These are phyloP conservation scores for Parathielavia hyrcaniae DNA, from an alignment of 495 filamentous ascomycete species.

Conservation along the genomic window DNA sequence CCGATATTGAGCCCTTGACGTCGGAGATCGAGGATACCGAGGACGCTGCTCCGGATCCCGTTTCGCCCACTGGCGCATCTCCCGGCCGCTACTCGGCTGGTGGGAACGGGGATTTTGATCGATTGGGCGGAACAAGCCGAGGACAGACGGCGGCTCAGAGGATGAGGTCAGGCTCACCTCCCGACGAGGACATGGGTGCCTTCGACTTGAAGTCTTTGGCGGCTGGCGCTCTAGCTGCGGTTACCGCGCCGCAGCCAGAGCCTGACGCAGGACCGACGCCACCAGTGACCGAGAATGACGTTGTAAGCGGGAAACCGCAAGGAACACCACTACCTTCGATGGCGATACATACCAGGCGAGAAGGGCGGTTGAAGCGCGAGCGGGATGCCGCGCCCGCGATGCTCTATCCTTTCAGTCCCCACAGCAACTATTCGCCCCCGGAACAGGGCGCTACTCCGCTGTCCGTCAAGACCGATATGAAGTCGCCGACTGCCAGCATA, in stretches of 20 bases:
- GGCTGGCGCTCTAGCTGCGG: constrained; percentile 32
- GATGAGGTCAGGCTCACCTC: constrained; percentile 13
- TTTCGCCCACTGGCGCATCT: constrained; percentile 10
- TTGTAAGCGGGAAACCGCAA: constrained; percentile 21
- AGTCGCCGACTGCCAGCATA: constrained; percentile 29
- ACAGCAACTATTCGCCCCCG: constrained; percentile 26
- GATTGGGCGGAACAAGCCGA: constrained; percentile 13
- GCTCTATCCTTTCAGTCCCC: constrained; percentile 16
- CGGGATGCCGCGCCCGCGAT: constrained; percentile 8
- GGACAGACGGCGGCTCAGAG: constrained; percentile 15
- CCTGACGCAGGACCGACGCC: constrained; percentile 27
- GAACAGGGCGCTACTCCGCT: constrained; percentile 27
- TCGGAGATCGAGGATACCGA: constrained; percentile 27
- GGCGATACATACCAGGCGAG: constrained; percentile 20
- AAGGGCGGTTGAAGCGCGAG: constrained; percentile 20
- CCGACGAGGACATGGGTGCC: constrained; percentile 30
- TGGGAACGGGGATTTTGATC: constrained; percentile 7
- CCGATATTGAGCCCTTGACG: constrained; percentile 35
- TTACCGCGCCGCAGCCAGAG: constrained; percentile 28
- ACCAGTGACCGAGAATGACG: constrained; percentile 27
- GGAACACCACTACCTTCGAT: constrained; percentile 16
- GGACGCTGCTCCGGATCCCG: constrained; percentile 22
- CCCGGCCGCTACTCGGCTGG: constrained; percentile 2
- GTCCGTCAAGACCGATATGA: constrained; percentile 22
- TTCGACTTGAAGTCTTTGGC: constrained; percentile 41